These are phyloP conservation scores for Aspergillus sp. DNA, from an alignment of 2,329 filamentous ascomycete genomes.

Conservation along the genomic window DNA sequence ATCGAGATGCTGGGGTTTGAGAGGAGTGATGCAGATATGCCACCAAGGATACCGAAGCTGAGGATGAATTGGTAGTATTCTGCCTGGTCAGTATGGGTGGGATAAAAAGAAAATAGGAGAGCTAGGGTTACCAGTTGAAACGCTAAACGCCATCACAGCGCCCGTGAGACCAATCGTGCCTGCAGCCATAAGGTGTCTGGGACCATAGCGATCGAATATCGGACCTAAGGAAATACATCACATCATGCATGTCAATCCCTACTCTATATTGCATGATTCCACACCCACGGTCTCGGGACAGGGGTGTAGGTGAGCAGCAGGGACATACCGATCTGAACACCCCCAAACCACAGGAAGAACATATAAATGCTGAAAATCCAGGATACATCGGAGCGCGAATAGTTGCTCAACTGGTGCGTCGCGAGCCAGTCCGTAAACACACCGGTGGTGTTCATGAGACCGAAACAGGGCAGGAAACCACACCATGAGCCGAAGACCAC, in stretches of 20 bases:
- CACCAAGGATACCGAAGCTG: slow-evolving; percentile 35
- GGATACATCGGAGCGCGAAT: slow-evolving; percentile 36
- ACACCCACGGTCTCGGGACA: no score
- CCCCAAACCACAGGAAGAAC: slow-evolving; percentile 39
- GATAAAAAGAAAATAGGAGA: no score
- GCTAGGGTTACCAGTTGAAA: slow-evolving; percentile 8
- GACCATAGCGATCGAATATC: slow-evolving; percentile 18
- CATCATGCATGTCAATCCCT: no score
- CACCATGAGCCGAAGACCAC: slow-evolving; percentile 44
- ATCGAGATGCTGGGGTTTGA: slow-evolving; percentile 31
- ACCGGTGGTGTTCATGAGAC: slow-evolving; percentile 42
- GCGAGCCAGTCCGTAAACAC: slow-evolving; percentile 41
- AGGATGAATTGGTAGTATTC: slow-evolving; percentile 40
- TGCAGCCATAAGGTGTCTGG: no score
- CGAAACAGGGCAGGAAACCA: slow-evolving; percentile 40
- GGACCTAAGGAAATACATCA: slow-evolving; percentile 4
- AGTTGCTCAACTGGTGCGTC: slow-evolving; percentile 34
- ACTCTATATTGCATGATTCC: no score
- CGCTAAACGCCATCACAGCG: slow-evolving; percentile 10
- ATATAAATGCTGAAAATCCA: slow-evolving; percentile 44
- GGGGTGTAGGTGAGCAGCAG: not conserved
- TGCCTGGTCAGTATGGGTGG: not conserved
- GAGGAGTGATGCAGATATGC: slow-evolving; percentile 28
- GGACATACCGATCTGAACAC: slow-evolving; percentile 19
- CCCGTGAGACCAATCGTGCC: slow-evolving; percentile 17